Base-by-base conservation (phyloP, 805 yeast genomes). In the Candida nanaspora region DNA sequence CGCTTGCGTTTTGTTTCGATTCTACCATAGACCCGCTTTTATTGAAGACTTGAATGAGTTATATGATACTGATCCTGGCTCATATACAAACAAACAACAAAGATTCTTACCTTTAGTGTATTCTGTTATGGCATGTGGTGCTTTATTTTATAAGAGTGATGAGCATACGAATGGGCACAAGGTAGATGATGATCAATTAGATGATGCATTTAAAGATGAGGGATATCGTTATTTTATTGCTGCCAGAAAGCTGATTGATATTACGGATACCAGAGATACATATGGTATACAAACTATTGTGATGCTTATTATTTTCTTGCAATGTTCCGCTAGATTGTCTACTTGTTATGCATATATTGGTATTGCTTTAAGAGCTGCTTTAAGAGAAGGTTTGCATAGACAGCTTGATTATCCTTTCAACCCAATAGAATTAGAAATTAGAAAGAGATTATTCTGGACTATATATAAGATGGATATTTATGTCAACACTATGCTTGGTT, bases 341-440 rank as follows among this genome's bases (percentile, higher is more conserved):
- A 83, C 94, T 1, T 86, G 96, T 58, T 87, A 88, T 58, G 81
- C 94, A 0, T 88, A 86, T 57, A 84, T 87, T 46, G 96, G 96
- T 7, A 80, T 86, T 40, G 96, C 95, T 0, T 61, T 87, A 36
- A 66, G 96, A 54, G 78, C 89, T 20, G 91, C 95, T 0, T 59
- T 87, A 35, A 73, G 88, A 48, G 87, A 86, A 49, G 95, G 96
- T 0, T 64, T 86, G 16, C 96, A 88, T 59, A 65, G 95, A 46
- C 82, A 80, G 55, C 69, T 86, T 28, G 66, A 78, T 33, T 69
- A 76, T 48, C 71, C 57, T 14, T 78, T 79, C 49, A 82, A 82
- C 49, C 89, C 89, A 1, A 79, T 88, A 27, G 94, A 86, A 55
- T 66, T 79, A 30, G 96, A 89, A 54, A 82, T 86, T 1, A 69